Evolutionary conservation across 2,329 filamentous ascomycete genomes (phyloP).

Genomic region (Sporothrix protearum): DNA sequence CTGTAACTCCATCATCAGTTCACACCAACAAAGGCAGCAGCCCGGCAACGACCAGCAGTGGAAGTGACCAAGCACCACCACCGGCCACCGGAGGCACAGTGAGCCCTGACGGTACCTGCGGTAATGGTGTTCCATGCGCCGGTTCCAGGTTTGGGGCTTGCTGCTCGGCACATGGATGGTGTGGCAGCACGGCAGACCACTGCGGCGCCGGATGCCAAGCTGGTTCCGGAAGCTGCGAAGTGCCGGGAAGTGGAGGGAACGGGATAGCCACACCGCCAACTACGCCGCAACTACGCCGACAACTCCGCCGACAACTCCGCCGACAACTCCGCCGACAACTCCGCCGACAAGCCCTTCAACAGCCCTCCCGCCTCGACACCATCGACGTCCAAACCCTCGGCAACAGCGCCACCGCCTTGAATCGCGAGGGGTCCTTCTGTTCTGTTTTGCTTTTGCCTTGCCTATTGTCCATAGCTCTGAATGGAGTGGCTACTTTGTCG

Average conservation of each 20-base stretch:
- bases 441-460: too few relatives aligned
- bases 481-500: too few relatives aligned
- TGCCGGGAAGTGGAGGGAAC: not conserved
- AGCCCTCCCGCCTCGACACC: not conserved
- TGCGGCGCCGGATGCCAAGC: slow-evolving; percentile 35
- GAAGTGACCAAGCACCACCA: not conserved
- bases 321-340: too few relatives aligned
- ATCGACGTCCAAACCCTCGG: not conserved
- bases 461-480: too few relatives aligned
- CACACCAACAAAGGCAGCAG: not conserved
- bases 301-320: not conserved
- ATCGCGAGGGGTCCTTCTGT: too few relatives aligned
- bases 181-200: slow-evolving; percentile 33
- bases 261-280: not conserved
- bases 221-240: slow-evolving; percentile 28
- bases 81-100: not conserved
- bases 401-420: not conserved
- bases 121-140: slow-evolving; percentile 30
- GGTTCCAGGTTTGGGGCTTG: slow-evolving; percentile 31
- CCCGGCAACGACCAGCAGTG: not conserved
- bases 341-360: not conserved
- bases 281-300: too few relatives aligned
- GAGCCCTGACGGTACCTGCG: slow-evolving; percentile 25
- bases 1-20: not conserved
- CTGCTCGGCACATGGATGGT: slow-evolving; percentile 36